Evolutionary conservation across 805 yeast genomes (phyloP), one percentile per base, ranked within the genome.

Genomic region (Yamadazyma paraphyllophila): DNA sequence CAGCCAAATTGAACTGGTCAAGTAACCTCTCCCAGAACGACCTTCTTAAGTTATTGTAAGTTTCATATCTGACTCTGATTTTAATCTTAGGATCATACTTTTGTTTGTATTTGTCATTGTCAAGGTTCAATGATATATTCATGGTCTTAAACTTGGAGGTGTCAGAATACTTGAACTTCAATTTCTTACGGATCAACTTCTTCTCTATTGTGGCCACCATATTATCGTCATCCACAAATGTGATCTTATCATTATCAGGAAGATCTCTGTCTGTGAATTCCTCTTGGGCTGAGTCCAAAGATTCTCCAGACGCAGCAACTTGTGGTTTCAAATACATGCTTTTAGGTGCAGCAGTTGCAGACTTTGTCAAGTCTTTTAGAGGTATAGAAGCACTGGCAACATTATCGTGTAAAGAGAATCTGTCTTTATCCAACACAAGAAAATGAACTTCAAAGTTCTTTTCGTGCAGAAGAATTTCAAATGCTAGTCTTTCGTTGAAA

Each of bases 341-440:
- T 24, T 41, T 39, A 1, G 46, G 29, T 2, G 47, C 45, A 13
- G 54, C 69, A 4, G 72, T 65, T 0, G 68, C 67, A 37, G 68
- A 62, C 12, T 61, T 63, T 4, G 49, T 73, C 13, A 85, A 58
- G 12, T 81, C 81, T 7, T 63, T 52, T 39, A 89, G 67, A 0
- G 85, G 77, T 14, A 89, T 60, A 3, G 79, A 66, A 5, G 81
- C 80, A 16, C 71, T 70, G 7, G 95, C 96, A 10, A 94, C 88
- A 36, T 81, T 77, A 57, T 92, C 97, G 62, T 94, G 89, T 51
- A 77, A 82, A 0, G 97, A 82, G 48, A 91, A 76, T 29, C 81
- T 77, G 61, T 92, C 99, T 52, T 85, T 87, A 61, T 92, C 99
- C 60, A 89, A 68, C 3, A 94, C 82, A 24, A 83, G 76, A 58